Evolutionary conservation across 1,284 basidiomycete species (phyloP).

Genomic region (Moesziomyces aphidis): DNA sequence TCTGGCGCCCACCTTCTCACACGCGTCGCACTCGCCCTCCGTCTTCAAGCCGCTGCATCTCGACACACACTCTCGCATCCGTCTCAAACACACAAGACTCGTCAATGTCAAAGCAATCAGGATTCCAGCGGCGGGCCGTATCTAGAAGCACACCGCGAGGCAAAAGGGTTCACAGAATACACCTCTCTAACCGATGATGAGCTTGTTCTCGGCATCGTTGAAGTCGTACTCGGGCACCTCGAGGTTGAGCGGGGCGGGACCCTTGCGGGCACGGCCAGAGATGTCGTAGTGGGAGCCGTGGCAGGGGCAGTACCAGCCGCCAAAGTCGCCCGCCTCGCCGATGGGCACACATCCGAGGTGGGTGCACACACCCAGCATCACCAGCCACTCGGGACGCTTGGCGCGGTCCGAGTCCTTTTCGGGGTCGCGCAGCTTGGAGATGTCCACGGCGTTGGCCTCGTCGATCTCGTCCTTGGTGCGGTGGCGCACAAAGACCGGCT

Average conservation of each 20-base stretch:
- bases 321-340: slow-evolving; percentile 92
- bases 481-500: slow-evolving; percentile 99
- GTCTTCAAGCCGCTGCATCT: not conserved
- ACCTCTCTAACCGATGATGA: slow-evolving; percentile 82
- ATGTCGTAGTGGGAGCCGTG: slow-evolving; percentile 98
- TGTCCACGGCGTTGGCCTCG: slow-evolving; percentile 86
- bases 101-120: slow-evolving; percentile 1
- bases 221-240: slow-evolving; percentile 75
- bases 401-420: slow-evolving; percentile 87
- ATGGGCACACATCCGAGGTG: slow-evolving; percentile 99
- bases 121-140: not conserved
- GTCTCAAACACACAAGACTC: no score
- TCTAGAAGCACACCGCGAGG: slow-evolving; percentile 1
- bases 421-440: slow-evolving; percentile 91
- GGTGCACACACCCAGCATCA: slow-evolving; percentile 81
- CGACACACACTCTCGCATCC: no score
- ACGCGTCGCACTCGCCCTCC: slow-evolving; percentile 18
- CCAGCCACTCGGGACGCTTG: slow-evolving; percentile 93
- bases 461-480: slow-evolving; percentile 91
- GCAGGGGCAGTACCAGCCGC: slow-evolving; percentile 78
- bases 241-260: slow-evolving; percentile 85
- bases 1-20: not conserved
- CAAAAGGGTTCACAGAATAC: not conserved
- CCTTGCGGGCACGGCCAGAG: slow-evolving; percentile 93
- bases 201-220: slow-evolving; percentile 71